Conservation (phyloP, 1,284 basidiomycete species). For the Ceratobasidium theobromae region DNA sequence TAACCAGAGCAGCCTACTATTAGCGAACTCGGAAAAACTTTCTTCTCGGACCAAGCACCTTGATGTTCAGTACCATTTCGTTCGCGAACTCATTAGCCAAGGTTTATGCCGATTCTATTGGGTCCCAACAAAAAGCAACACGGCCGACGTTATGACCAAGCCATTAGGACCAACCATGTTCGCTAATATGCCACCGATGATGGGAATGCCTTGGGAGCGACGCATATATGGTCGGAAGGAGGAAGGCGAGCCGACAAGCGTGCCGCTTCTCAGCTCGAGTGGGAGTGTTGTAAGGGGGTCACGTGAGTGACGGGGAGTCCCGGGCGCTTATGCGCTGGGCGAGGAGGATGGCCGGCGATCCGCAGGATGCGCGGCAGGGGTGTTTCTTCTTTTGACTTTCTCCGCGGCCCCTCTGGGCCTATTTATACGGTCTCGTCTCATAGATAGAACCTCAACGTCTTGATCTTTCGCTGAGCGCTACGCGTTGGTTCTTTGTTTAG, state of each 20-base stretch:
- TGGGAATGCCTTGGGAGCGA: slow-evolving; percentile 4
- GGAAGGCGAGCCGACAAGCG: neutral
- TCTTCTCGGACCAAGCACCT: slow-evolving; percentile 41
- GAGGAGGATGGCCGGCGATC: too few species aligned
- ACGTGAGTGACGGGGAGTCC: neutral
- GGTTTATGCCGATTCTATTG: neutral
- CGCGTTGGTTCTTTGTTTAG: too few species aligned
- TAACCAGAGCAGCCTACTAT: slow-evolving; percentile 39
- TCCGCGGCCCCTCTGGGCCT: too few species aligned
- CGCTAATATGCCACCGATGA: neutral
- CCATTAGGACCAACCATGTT: slow-evolving; percentile 1
- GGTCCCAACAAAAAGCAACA: slow-evolving; percentile 29
- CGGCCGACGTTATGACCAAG: slow-evolving; percentile 35
- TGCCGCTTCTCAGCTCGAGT: neutral
- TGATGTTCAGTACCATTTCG: slow-evolving; percentile 39
- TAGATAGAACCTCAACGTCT: too few species aligned
- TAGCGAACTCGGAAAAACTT: slow-evolving; percentile 38
- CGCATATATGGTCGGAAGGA: neutral
- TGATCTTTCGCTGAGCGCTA: too few species aligned
- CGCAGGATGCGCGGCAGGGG: too few species aligned
- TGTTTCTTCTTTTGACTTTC: too few species aligned
- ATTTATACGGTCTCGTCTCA: too few species aligned
- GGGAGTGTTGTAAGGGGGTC: neutral
- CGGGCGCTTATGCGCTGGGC: too few species aligned
- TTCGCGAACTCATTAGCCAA: slow-evolving; percentile 38